phyloP scores from a whole-genome alignment of 2,329 filamentous ascomycete species.

The Penicillium thymicola region DNA sequence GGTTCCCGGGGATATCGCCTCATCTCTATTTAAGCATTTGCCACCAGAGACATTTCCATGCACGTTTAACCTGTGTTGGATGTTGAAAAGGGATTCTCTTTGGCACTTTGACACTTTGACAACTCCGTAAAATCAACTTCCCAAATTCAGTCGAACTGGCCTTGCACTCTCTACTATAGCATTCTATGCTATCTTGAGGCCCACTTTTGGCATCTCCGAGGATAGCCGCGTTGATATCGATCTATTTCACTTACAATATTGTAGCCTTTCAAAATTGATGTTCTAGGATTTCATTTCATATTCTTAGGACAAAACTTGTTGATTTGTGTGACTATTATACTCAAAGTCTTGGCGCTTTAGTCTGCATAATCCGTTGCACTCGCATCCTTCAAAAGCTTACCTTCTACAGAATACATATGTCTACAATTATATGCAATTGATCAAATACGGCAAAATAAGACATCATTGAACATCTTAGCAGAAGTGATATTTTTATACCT shows the following conservation, averaged over 20 bases:
- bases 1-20: constrained; percentile 6
- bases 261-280: neutral
- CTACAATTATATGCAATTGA: neutral
- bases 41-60: neutral
- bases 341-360: neutral
- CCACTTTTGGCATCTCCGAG: constrained; percentile 16
- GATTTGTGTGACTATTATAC: neutral
- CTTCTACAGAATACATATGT: neutral
- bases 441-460: neutral
- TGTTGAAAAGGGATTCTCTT: neutral
- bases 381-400: neutral
- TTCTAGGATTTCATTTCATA: neutral
- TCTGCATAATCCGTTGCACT: neutral
- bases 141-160: too few species aligned
- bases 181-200: constrained; percentile 7
- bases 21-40: neutral
- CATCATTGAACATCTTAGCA: neutral
- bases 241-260: neutral
- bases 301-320: neutral
- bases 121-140: neutral
- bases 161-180: too few species aligned
- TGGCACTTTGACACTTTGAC: too few species aligned
- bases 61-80: neutral
- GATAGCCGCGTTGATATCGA: constrained; percentile 11
- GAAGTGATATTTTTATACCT: neutral